Conservation (phyloP, 495 filamentous ascomycete species). For the Hyaloscypha hepaticicola region DNA sequence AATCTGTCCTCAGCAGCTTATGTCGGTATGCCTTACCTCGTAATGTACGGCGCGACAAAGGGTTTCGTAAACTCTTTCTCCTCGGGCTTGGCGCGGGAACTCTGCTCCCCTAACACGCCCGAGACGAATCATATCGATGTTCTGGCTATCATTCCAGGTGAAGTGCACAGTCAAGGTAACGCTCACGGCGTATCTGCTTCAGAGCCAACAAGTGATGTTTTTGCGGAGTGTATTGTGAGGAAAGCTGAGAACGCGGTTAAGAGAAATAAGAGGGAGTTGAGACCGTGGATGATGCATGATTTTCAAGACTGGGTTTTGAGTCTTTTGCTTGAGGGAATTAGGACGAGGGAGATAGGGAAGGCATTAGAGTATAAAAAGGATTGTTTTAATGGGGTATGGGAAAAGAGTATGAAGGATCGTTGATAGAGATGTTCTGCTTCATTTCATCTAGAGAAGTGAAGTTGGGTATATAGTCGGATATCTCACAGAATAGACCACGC, state of each 20-base stretch:
- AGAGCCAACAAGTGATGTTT: not conserved
- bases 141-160: not conserved
- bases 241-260: not conserved
- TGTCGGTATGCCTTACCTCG: not conserved
- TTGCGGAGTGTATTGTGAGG: not conserved
- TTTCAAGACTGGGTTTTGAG: not conserved
- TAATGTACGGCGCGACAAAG: conserved; percentile 6
- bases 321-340: not conserved
- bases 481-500: no score
- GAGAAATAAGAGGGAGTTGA: not conserved
- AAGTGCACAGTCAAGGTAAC: not conserved
- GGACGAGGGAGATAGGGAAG: not conserved
- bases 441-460: no score
- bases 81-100: conserved; percentile 2
- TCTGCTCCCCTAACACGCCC: not conserved
- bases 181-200: not conserved
- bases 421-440: no score
- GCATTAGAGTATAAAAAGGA: not conserved
- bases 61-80: not conserved
- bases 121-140: conserved; percentile 4
- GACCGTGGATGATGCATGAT: conserved; percentile 1
- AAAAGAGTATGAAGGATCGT: no score
- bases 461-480: no score
- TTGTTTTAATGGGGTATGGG: not conserved
- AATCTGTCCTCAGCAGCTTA: not conserved